Conservation (phyloP, 176 grass and related monocot species). For the Musa beccarii region DNA sequence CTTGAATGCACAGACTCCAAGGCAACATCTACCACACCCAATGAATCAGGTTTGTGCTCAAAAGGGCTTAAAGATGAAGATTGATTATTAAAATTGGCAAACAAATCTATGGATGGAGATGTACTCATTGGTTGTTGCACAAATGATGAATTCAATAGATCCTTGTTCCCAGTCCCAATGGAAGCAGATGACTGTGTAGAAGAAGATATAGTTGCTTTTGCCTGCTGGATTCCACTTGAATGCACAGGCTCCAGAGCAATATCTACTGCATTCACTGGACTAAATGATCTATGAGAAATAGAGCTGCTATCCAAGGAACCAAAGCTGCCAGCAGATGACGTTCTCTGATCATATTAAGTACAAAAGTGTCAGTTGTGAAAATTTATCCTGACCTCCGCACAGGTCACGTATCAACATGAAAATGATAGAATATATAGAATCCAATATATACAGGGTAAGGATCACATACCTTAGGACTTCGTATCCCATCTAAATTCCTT, state of each 20-base stretch:
- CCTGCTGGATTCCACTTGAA: conserved; percentile 33
- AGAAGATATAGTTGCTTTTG: conserved; percentile 27
- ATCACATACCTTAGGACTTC: conserved; percentile 39
- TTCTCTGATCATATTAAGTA: conserved; percentile 50
- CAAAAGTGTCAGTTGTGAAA: conserved; percentile 1
- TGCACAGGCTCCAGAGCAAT: conserved; percentile 26
- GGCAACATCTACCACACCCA: conserved; percentile 29
- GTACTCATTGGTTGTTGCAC: conserved; percentile 21
- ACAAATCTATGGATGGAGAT: conserved; percentile 8
- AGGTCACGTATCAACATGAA: neutral
- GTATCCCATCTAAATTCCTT: conserved; percentile 29
- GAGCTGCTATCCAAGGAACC: conserved; percentile 42
- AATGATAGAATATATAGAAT: conserved; percentile 15
- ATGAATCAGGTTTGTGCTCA: conserved; percentile 23
- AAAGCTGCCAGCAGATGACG: conserved; percentile 71
- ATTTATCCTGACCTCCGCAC: neutral
- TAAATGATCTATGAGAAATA: conserved; percentile 14
- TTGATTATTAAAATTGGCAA: conserved; percentile 13
- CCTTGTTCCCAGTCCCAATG: conserved; percentile 20
- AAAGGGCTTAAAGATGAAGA: neutral
- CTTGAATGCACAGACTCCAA: conserved; percentile 27
- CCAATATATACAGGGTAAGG: neutral
- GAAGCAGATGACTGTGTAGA: conserved; percentile 32
- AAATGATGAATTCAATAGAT: conserved; percentile 37
- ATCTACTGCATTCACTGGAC: conserved; percentile 39